phyloP scores from a whole-genome alignment of 495 filamentous ascomycete species.

The Penicillium robsamsonii region DNA sequence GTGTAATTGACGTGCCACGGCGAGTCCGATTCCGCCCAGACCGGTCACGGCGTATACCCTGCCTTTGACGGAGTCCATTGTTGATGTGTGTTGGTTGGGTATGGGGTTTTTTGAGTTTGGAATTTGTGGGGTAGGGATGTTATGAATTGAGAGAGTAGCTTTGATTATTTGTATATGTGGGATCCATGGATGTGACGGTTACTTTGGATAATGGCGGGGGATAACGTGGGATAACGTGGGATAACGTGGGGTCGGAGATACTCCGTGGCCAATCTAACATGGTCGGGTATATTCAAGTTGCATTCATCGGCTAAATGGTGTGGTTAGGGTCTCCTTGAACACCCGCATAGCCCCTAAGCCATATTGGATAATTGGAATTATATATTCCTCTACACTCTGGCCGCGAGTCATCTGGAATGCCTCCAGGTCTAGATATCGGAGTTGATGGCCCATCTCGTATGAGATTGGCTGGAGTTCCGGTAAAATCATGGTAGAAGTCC shows the following conservation, averaged over 20 bases:
- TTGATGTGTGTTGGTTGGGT: neutral
- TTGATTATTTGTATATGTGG: neutral
- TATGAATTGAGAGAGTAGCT: neutral
- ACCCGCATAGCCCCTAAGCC: too few relatives aligned
- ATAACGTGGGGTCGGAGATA: constrained; percentile 13
- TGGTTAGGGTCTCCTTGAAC: too few relatives aligned
- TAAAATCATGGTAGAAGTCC: too few relatives aligned
- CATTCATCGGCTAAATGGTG: constrained; percentile 5
- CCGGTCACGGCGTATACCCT: constrained; percentile 57
- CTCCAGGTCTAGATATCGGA: too few relatives aligned
- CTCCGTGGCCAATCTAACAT: constrained; percentile 7
- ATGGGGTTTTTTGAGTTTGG: too few relatives aligned
- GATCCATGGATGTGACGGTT: neutral
- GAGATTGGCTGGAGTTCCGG: too few relatives aligned
- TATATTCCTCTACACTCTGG: too few relatives aligned
- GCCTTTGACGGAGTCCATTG: constrained; percentile 31
- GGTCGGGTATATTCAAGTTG: neutral
- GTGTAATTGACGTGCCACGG: constrained; percentile 51
- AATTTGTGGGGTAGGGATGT: neutral
- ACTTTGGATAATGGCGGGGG: neutral
- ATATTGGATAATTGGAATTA: too few relatives aligned
- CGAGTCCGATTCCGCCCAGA: constrained; percentile 56
- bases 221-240: too few relatives aligned
- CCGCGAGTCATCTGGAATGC: too few relatives aligned
- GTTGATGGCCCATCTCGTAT: too few relatives aligned